These are phyloP conservation scores for Phragmites australis DNA, from an alignment of 176 grass and related monocot genomes.

Conservation along the genomic window DNA sequence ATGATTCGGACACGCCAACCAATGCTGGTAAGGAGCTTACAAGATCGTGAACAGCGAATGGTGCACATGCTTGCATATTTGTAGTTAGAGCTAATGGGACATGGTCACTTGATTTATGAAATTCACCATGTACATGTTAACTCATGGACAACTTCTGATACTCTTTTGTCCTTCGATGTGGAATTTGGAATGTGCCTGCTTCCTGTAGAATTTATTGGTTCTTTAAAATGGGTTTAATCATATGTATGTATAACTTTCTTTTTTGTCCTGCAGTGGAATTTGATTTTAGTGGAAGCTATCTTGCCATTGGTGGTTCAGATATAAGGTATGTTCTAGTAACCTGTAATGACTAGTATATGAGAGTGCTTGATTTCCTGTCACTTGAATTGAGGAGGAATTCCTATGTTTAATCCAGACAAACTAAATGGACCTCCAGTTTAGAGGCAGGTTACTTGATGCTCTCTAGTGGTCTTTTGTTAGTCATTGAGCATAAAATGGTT, in stretches of 20 bases:
- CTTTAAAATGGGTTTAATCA: not conserved
- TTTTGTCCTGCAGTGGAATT: constrained; percentile 82
- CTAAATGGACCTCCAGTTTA: not conserved
- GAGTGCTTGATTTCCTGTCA: not conserved
- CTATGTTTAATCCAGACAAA: not conserved
- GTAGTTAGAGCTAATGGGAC: not conserved
- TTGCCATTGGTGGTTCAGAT: constrained; percentile 89
- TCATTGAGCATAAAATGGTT: not conserved
- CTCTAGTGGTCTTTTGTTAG: not conserved
- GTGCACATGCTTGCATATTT: not conserved
- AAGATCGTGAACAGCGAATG: constrained; percentile 18
- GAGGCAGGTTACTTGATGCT: not conserved
- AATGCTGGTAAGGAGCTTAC: constrained; percentile 68
- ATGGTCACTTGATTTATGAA: not conserved
- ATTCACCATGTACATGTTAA: not conserved
- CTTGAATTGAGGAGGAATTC: not conserved
- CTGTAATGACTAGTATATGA: not conserved
- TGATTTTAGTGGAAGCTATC: constrained; percentile 93
- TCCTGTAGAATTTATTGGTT: constrained; percentile 21
- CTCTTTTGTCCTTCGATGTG: not conserved
- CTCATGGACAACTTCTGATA: not conserved
- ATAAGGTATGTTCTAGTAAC: constrained; percentile 54
- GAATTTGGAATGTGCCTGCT: not conserved
- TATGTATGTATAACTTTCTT: not conserved
- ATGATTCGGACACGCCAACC: constrained; percentile 85